Conservation (phyloP, 2,329 filamentous ascomycete genomes). For the Pseudogymnoascus sp. region DNA sequence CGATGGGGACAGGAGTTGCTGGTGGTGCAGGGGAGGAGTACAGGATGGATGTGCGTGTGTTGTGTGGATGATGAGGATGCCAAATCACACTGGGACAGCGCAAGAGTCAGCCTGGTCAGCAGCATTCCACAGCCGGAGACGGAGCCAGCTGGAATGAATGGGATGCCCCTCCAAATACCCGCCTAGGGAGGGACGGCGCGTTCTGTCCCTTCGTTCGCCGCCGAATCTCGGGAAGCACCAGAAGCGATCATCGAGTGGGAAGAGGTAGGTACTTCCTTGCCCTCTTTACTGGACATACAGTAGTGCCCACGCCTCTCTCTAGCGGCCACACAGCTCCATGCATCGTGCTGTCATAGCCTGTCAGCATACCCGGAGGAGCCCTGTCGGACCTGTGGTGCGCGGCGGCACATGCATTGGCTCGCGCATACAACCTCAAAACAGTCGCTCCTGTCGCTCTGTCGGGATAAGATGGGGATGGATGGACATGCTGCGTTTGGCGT, state of each 20-base stretch:
- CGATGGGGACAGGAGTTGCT: not conserved
- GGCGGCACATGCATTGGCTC: not conserved
- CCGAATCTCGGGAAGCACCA: not conserved
- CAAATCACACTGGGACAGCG: not conserved
- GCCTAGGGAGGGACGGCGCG: not conserved
- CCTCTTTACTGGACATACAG: not conserved
- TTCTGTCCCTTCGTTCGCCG: not conserved
- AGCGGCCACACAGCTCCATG: not conserved
- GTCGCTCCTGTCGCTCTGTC: not conserved
- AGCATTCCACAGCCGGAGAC: not conserved
- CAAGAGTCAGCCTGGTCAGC: not conserved
- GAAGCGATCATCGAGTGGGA: not conserved
- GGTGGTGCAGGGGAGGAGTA: not conserved
- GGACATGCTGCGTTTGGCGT: not conserved
- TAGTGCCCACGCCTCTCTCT: not conserved
- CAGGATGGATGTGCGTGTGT: not conserved
- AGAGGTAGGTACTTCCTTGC: not conserved
- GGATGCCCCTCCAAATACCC: not conserved
- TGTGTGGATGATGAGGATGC: not conserved
- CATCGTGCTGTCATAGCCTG: conserved; percentile 3
- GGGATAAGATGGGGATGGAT: not conserved
- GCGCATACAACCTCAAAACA: not conserved
- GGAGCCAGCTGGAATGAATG: not conserved
- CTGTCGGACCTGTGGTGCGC: not conserved
- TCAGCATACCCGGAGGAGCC: not conserved